Evolutionary conservation across 1,284 basidiomycete species (phyloP).

Genomic region (Takashimella tepidaria): DNA sequence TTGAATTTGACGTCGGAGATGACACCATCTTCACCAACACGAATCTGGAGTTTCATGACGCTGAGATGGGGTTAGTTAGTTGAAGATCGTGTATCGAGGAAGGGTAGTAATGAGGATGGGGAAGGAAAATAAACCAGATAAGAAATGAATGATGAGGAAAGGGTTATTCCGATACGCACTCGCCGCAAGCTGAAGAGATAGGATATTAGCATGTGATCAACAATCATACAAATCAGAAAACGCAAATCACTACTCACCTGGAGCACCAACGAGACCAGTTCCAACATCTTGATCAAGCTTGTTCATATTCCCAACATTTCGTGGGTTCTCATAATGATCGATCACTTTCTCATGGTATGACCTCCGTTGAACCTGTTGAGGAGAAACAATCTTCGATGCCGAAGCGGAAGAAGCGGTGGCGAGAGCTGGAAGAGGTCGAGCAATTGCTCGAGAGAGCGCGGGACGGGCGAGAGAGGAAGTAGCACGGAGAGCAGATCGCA

Average conservation of each 20-base stretch:
- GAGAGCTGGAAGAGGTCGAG: not conserved
- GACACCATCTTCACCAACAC: conserved; percentile 82
- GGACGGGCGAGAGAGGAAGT: not conserved
- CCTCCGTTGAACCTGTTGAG: not conserved
- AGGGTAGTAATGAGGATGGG: too few species aligned
- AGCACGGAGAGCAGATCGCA: not conserved
- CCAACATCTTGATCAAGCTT: conserved; percentile 55
- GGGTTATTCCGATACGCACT: not conserved
- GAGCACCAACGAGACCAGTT: conserved; percentile 92
- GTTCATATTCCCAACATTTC: conserved; percentile 65
- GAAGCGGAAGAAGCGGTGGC: not conserved
- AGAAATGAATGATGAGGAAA: too few species aligned
- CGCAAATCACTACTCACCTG: conserved; percentile 40
- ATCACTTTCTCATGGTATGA: conserved; percentile 89
- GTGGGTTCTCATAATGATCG: conserved; percentile 89
- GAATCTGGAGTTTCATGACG: conserved; percentile 99
- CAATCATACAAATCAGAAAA: conserved; percentile 1
- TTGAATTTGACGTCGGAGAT: conserved; percentile 99
- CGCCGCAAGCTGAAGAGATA: conserved; percentile 2
- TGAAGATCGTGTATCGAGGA: too few species aligned
- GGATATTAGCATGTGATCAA: not conserved
- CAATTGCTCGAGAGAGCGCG: not conserved
- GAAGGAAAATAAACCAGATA: too few species aligned
- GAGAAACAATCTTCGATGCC: not conserved
- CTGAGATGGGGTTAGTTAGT: too few species aligned